A percentile compares a stretch with the other conserved stretches of the same genome.
Evolutionary conservation across 345 rosid species (phyloP).

Genomic region (Salix arbutifolia): DNA sequence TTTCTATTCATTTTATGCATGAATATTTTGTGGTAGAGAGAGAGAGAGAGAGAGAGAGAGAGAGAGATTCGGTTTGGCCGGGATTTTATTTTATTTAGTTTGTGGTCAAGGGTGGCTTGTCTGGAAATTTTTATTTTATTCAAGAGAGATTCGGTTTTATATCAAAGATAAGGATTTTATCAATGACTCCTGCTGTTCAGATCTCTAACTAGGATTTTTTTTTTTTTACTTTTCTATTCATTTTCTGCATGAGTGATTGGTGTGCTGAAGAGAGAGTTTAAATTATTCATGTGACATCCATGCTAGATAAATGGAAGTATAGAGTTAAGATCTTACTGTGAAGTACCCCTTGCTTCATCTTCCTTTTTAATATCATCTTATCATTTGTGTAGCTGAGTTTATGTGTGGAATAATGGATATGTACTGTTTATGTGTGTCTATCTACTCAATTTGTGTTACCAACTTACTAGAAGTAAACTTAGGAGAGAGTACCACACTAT

Average conservation of each 20-base stretch:
- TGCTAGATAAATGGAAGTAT: neutral
- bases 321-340: neutral
- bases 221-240: neutral
- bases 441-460: neutral
- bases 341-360: neutral
- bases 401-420: neutral
- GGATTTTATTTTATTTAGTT: neutral
- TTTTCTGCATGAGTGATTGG: neutral
- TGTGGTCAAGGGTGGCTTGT: neutral
- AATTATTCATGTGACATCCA: neutral
- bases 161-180: neutral
- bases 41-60: neutral
- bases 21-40: neutral
- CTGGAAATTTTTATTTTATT: neutral
- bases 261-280: neutral
- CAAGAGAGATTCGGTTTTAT: neutral
- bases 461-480: neutral
- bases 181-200: neutral
- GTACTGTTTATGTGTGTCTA: neutral
- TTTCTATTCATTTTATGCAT: neutral
- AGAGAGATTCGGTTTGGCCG: neutral
- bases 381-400: neutral
- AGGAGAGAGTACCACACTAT: neutral
- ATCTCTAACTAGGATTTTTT: neutral
- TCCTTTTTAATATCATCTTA: neutral